A percentile compares a stretch with the other conserved stretches of the same genome.
Conservation (phyloP, 1,284 basidiomycete species). For the Pseudozyma sp. region DNA sequence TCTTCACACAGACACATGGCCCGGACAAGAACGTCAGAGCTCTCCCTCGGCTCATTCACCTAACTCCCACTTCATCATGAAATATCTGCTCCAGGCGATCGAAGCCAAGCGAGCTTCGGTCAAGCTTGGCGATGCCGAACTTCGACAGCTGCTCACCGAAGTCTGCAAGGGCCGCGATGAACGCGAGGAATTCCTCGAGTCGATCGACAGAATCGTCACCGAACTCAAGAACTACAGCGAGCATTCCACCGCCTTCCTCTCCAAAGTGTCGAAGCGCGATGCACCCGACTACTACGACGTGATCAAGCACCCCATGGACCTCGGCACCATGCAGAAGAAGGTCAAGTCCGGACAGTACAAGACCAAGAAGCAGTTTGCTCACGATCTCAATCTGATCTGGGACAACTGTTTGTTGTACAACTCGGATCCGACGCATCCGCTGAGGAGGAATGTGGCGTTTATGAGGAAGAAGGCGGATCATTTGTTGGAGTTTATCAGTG, state of each 20-base stretch:
- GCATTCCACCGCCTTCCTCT: slow-evolving; percentile 65
- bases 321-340: slow-evolving; percentile 90
- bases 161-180: slow-evolving; percentile 63
- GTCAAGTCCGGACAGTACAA: slow-evolving; percentile 89
- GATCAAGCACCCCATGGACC: slow-evolving; percentile 78
- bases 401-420: slow-evolving; percentile 94
- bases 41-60: slow-evolving; percentile 15
- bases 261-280: slow-evolving; percentile 66
- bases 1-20: slow-evolving; percentile 8
- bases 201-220: slow-evolving; percentile 65
- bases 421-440: slow-evolving; percentile 75
- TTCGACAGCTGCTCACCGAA: slow-evolving; percentile 61
- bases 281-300: slow-evolving; percentile 68
- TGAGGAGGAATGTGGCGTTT: slow-evolving; percentile 60
- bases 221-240: slow-evolving; percentile 67
- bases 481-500: slow-evolving; percentile 86
- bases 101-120: slow-evolving; percentile 60
- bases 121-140: slow-evolving; percentile 59
- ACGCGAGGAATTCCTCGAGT: slow-evolving; percentile 65
- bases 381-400: slow-evolving; percentile 96
- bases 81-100: slow-evolving; percentile 68
- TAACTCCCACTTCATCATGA: slow-evolving; percentile 1
- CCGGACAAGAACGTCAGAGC: slow-evolving; percentile 4
- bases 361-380: slow-evolving; percentile 90
- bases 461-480: slow-evolving; percentile 69